Conservation (phyloP, 441 rosid genomes). For the Gossypium gossypioides region DNA sequence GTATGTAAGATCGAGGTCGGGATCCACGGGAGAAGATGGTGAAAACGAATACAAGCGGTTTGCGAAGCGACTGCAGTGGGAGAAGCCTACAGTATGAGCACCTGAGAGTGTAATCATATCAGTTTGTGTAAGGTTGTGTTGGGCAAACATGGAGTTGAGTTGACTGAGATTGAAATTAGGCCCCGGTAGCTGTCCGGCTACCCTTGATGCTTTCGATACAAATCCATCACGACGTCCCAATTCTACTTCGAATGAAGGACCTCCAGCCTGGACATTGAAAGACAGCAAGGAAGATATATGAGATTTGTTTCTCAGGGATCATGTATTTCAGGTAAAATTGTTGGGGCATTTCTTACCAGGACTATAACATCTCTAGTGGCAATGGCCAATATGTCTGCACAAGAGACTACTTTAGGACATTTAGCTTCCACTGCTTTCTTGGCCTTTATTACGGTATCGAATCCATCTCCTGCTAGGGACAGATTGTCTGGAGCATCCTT, state of each 20-base stretch:
- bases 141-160: conserved; percentile 38
- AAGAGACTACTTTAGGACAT: conserved; percentile 38
- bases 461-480: conserved; percentile 43
- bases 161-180: conserved; percentile 38
- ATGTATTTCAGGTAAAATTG: not conserved
- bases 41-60: conserved; percentile 58
- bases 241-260: conserved; percentile 53
- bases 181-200: conserved; percentile 50
- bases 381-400: conserved; percentile 38
- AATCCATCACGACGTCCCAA: conserved; percentile 71
- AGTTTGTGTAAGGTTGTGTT: conserved; percentile 35
- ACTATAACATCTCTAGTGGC: conserved; percentile 41
- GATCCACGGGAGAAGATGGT: conserved; percentile 41
- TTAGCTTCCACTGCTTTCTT: conserved; percentile 36
- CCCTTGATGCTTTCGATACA: conserved; percentile 43
- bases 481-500: conserved; percentile 31
- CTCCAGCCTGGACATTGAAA: conserved; percentile 46
- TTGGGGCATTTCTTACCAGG: conserved; percentile 17
- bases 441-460: conserved; percentile 34
- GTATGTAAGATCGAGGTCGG: conserved; percentile 41
- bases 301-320: not conserved
- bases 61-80: conserved; percentile 60
- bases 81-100: conserved; percentile 71
- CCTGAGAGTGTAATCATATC: conserved; percentile 89
- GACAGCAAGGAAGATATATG: not conserved